Base-by-base conservation (phyloP, 2,329 filamentous ascomycete species). In the Claviceps sp. region DNA sequence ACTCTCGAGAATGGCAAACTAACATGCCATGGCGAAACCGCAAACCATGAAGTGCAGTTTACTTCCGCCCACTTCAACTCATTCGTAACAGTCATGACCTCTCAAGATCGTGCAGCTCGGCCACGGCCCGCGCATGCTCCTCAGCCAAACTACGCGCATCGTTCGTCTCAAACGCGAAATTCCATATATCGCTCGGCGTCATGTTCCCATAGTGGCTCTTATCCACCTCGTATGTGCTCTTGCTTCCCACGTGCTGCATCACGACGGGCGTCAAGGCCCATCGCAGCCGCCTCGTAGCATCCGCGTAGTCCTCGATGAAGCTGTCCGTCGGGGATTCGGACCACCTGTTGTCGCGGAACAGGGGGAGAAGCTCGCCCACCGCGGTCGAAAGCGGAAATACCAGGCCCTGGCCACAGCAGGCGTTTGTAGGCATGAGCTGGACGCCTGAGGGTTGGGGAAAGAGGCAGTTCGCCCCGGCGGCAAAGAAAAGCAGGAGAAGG, bases 141-240 rank as follows among this genome's bases (percentile, higher is more conserved):
- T 50, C 44, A 1, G 51, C 51, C 17, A 53, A 16, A 14, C 47
- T 40, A n/a, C 11, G 9, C 20, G 43, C 36, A 11, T 50, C 50
- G 34, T 54, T 50, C n/a, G 22, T 29, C 47, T 55, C 53, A 29
- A 55, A 55, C 3, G 45, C 51, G 47, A 49, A 53, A 17, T 51
- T 55, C 51, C 53, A 55, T 3, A 55, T 53, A n/a, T 50, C 38
- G 3, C 29, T 40, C 7, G 53, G 53, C 26, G 53, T 54, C 53
- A 52, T 52, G n/a, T 38, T 47, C 20, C 52, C 51, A 22, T 49
- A 47, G 2, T 4, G 20, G 13, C 43, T 34, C 39, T 45, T 39
- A n/a, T 47, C 36, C 37, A 26, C 40, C 16, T 37, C 50, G 11
- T 54, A 49, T 26, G 49, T 55, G 46, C 53, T 53, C 51, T 40